Conservation (phyloP, 106 monocot species). For the Posidonia australis region DNA sequence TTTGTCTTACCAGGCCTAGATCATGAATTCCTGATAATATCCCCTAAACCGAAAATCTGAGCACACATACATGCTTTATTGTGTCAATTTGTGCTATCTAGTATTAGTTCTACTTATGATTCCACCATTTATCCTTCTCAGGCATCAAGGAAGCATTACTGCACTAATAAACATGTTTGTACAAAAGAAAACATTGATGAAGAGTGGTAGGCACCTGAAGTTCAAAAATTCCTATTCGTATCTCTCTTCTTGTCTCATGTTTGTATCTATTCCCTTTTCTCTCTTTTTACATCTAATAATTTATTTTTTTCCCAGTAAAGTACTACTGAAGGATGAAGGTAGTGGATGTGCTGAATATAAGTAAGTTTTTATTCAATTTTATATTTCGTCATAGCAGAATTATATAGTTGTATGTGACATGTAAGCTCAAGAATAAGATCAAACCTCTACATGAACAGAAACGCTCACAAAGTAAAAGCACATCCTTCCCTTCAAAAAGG, state of each 20-base stretch:
- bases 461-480: conserved; percentile 68
- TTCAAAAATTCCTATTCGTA: neutral
- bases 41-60: neutral
- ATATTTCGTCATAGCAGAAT: neutral
- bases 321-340: conserved; percentile 51
- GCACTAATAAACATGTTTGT: conserved; percentile 70
- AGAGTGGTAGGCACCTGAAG: conserved; percentile 46
- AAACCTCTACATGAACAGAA: conserved; percentile 37
- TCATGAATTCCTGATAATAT: neutral
- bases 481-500: conserved; percentile 83
- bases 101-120: neutral
- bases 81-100: too few species aligned
- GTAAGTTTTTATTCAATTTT: conserved; percentile 29
- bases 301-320: conserved; percentile 41
- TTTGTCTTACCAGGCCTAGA: too few species aligned
- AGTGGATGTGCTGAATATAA: conserved; percentile 71
- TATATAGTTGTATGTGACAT: neutral
- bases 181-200: conserved; percentile 67
- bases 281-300: neutral
- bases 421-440: neutral
- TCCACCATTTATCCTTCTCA: conserved; percentile 17
- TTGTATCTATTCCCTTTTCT: neutral
- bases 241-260: neutral
- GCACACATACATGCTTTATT: too few species aligned
- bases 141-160: conserved; percentile 95